Conservation (phyloP, 2,329 filamentous ascomycete species). For the Stagonosporopsis cucurbitacearum region DNA sequence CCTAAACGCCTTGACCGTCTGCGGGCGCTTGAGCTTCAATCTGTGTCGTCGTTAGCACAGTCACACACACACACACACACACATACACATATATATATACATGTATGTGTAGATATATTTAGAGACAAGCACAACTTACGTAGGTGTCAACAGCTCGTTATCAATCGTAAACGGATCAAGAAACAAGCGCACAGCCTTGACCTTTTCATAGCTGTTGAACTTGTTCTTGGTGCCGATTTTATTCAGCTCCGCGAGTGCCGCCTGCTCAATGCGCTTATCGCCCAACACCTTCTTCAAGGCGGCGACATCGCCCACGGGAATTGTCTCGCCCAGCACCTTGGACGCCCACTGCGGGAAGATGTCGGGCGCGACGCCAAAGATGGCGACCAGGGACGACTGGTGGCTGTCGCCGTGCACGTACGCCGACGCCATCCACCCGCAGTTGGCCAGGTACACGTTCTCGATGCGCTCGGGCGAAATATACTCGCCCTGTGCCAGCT, state of each 20-base stretch:
- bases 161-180: conserved; percentile 92
- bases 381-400: conserved; percentile 80
- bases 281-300: conserved; percentile 71
- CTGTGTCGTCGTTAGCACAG: conserved; percentile 48
- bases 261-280: conserved; percentile 74
- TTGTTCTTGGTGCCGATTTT: conserved; percentile 80
- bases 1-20: conserved; percentile 68
- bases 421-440: conserved; percentile 76
- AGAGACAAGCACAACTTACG: too few relatives aligned
- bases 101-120: too few relatives aligned
- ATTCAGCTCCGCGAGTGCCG: conserved; percentile 80
- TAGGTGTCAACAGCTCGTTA: conserved; percentile 87
- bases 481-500: conserved; percentile 97
- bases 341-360: conserved; percentile 81
- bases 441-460: conserved; percentile 87
- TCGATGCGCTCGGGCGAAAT: conserved; percentile 97
- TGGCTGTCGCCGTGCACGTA: conserved; percentile 91
- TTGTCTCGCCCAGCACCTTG: conserved; percentile 73
- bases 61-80: too few relatives aligned
- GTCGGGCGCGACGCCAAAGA: conserved; percentile 88
- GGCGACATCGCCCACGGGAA: conserved; percentile 68
- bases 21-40: conserved; percentile 74
- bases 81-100: too few relatives aligned
- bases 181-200: conserved; percentile 75
- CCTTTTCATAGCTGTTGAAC: conserved; percentile 89